A percentile compares a stretch with the other conserved stretches of the same genome.
These are phyloP conservation scores for Diplocarpon mali DNA, from an alignment of 2,329 filamentous ascomycete species.

Conservation along the genomic window DNA sequence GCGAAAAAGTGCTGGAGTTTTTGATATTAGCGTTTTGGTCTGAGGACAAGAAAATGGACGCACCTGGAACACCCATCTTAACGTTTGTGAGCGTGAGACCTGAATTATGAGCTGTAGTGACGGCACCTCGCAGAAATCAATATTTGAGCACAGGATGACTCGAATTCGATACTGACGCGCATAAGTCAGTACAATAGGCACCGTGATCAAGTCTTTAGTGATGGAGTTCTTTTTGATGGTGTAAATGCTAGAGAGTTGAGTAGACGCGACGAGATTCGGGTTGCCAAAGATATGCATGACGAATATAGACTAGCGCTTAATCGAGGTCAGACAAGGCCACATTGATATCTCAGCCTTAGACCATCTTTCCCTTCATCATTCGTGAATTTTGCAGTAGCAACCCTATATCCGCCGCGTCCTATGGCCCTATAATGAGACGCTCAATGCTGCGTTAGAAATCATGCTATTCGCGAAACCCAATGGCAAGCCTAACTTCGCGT, in stretches of 20 bases:
- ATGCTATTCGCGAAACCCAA: conserved; percentile 9
- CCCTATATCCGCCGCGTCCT: neutral
- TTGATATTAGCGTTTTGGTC: conserved; percentile 4
- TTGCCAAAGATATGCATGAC: neutral
- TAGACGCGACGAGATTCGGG: neutral
- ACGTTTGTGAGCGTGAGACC: neutral
- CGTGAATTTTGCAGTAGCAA: no score
- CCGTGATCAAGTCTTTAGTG: no score
- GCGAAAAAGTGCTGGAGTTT: conserved; percentile 42
- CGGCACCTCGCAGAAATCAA: no score
- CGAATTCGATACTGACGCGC: no score
- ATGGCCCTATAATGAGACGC: neutral
- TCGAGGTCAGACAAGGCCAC: neutral
- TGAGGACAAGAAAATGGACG: neutral
- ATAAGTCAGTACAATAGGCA: no score
- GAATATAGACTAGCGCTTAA: neutral
- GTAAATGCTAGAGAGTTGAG: no score
- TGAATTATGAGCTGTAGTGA: neutral
- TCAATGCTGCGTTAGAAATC: neutral
- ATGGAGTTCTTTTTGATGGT: no score
- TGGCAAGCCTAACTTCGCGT: conserved; percentile 8
- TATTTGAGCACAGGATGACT: no score
- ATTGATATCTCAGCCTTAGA: neutral
- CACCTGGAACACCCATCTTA: conserved; percentile 26
- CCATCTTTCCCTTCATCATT: neutral